Conservation (phyloP, 2,329 filamentous ascomycete genomes). For the Penicillium vulpinum region DNA sequence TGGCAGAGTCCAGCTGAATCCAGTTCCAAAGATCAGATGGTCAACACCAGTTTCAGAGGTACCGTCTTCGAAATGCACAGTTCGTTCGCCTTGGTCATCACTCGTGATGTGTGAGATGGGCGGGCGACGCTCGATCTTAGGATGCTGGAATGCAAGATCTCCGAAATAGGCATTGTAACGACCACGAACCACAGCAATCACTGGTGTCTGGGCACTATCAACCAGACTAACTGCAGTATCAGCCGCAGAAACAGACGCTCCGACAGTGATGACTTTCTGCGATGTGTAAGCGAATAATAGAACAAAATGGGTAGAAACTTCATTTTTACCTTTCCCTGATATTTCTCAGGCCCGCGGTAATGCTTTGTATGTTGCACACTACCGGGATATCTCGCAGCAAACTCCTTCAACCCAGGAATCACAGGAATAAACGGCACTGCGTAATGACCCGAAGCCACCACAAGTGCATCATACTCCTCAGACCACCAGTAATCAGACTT, state of each 20-base stretch:
- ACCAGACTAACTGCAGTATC: constrained; percentile 61
- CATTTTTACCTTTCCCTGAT: constrained; percentile 37
- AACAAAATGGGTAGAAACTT: neutral
- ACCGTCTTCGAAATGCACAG: constrained; percentile 58
- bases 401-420: constrained; percentile 46
- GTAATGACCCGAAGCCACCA: constrained; percentile 63
- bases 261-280: constrained; percentile 61
- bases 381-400: constrained; percentile 39
- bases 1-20: constrained; percentile 64
- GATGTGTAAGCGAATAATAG: neutral
- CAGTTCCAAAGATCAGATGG: constrained; percentile 65
- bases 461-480: constrained; percentile 62
- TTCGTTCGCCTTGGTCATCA: constrained; percentile 48
- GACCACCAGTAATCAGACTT: constrained; percentile 61
- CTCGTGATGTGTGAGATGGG: constrained; percentile 32
- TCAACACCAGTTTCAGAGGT: constrained; percentile 56
- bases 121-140: constrained; percentile 38
- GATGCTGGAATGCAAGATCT: constrained; percentile 61
- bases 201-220: constrained; percentile 47
- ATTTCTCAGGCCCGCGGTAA: constrained; percentile 41
- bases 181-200: constrained; percentile 57
- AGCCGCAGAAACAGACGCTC: constrained; percentile 64
- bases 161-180: constrained; percentile 58
- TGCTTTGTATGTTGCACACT: constrained; percentile 46
- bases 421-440: constrained; percentile 55